Base-by-base conservation (phyloP, 2,329 filamentous ascomycete genomes). In the Coniochaeta prunicola region DNA sequence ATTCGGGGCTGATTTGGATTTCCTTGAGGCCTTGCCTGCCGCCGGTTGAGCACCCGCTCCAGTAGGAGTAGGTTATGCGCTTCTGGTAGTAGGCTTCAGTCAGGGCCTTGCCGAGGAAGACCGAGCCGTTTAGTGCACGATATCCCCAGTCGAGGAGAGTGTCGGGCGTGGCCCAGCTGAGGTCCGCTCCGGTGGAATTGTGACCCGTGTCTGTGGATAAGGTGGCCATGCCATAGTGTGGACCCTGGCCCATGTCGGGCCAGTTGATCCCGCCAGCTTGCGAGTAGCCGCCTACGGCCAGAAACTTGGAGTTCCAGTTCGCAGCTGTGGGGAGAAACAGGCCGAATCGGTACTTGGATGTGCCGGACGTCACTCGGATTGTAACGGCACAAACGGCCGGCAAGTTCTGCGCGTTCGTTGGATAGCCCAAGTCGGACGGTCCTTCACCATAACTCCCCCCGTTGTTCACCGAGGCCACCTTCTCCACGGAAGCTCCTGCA, bases 21-120 rank as follows among this genome's bases (percentile, higher is more conserved):
- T 82, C 77, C 57, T 78, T 80, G 13, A 85, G 69, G 8, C 83
- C 83, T 68, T 86, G 82, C 0, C 83, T 73, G 0, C 84, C 84
- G 26, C 84, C 83, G 0, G 82, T 85, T 0, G 81, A 84, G 66
- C 83, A 86, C 38, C 82, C 82, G 8, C 76, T 72, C 65, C 80
- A 85, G 67, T 84, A 85, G 6, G 76, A 79, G 66, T 78, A 80
- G 12, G 74, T 70, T 33, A 75, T 73, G 1, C 69, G 65, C 17
- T 65, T 58, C 7, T 68, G 63, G 60, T 83, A 83, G 67, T 79
- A 78, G 64, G 33, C 33, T 7, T 42, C 42, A 24, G 36, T 73
- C 30, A 83, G 68, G 38, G 74, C 57, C 66, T 82, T 83, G 4
- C 76, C 74, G 7, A 78, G 64, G 0, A 77, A 74, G 0, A 80